Evolutionary conservation across 148 eudicot species (phyloP), one percentile per base, ranked within the genome.

Genomic region (Silene latifolia): DNA sequence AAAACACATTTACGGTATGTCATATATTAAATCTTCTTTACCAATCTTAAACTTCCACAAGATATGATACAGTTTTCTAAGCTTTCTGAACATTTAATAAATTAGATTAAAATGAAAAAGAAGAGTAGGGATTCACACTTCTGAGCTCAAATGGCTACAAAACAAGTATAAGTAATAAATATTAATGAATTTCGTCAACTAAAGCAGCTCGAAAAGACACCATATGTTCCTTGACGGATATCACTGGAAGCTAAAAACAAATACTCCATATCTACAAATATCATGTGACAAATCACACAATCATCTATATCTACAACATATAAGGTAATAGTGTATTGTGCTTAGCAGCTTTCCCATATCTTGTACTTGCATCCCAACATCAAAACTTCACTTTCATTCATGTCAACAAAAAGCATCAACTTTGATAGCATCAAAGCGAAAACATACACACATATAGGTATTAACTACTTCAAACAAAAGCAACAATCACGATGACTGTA

Each of bases 121-220:
- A 69, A 35, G 21, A 15, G 6, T 69, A 69, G 29, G 59, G 53
- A 46, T 46, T 69, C 58, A 13, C 57, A 70, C 59, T 24, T 47
- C 12, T 70, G 42, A 47, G 24, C 39, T 12, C 15, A n/a, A n/a
- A n/a, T 51, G 73, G 12, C 42, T 5, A 51, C 7, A 46, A 67
- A 68, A 23, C 58, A 69, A 54, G 8, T 20, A 8, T 18, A 12
- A 69, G 11, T 8, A 23, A n/a, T 32, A 47, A 69, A 48, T 14
- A 67, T 42, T 67, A 15, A 35, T 35, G 47, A 35, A 17, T 66
- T 21, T 25, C 35, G 23, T 14, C 51, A 67, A 42, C 70, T 66
- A 32, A 64, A 32, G 61, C 29, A 63, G 67, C 67, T 63, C 42
- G 27, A 63, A 63, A n/a, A 63, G n/a, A 63, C 67, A 32, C 27